Percentiles rank a stretch among this genome's conserved stretches.
Evolutionary conservation across 208 protist species (phyloP).

Genomic region (Trypanosoma avium): DNA sequence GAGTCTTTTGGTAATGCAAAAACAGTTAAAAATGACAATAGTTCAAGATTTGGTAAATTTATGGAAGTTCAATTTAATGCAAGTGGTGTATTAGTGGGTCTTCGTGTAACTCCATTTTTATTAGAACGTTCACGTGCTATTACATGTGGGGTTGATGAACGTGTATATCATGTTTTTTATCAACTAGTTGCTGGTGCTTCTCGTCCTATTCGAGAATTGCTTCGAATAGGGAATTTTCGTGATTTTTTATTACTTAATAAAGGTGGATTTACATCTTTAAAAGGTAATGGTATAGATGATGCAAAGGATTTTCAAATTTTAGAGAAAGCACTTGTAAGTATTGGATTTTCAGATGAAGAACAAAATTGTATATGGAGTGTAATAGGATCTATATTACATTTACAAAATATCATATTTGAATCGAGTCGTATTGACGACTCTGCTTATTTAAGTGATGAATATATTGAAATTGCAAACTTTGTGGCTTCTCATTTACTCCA

Average conservation of each 20-base stretch:
- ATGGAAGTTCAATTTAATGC: constrained; percentile 72
- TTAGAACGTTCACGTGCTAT: constrained; percentile 50
- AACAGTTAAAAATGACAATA: constrained; percentile 80
- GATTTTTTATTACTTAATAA: constrained; percentile 21
- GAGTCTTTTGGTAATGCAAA: constrained; percentile 89
- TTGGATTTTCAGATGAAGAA: constrained; percentile 21
- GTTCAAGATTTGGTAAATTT: constrained; percentile 79
- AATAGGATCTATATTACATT: constrained; percentile 26
- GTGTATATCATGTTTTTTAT: constrained; percentile 90
- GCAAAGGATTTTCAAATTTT: constrained; percentile 21
- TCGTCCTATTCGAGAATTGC: constrained; percentile 8
- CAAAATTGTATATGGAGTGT: constrained; percentile 28
- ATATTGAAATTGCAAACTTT: constrained; percentile 20
- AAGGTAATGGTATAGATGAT: constrained; percentile 19
- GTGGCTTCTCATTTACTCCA: constrained; percentile 37
- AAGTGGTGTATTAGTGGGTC: constrained; percentile 34
- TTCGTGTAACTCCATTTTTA: constrained; percentile 36
- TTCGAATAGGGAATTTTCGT: constrained; percentile 22
- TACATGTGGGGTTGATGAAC: constrained; percentile 45
- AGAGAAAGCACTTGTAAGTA: constrained; percentile 9
- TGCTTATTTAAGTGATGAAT: constrained; percentile 11
- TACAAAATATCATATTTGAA: constrained; percentile 36
- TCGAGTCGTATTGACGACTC: constrained; percentile 2
- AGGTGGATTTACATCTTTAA: constrained; percentile 13
- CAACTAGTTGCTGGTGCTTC: constrained; percentile 55